phyloP scores from a whole-genome alignment of 73 alveolate genomes.

The Paramecium pentaurelia region DNA sequence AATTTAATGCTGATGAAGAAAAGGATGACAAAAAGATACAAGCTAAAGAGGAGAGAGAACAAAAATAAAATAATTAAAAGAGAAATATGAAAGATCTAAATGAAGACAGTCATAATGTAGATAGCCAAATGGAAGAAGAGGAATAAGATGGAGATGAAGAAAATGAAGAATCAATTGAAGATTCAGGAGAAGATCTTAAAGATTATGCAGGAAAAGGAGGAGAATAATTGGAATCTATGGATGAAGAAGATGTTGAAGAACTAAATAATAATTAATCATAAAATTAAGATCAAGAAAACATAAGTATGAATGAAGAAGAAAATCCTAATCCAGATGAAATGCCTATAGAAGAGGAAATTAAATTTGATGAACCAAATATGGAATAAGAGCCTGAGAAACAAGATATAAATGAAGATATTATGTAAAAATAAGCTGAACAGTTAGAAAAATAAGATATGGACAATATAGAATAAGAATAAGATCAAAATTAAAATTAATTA shows the following conservation, averaged over 20 bases:
- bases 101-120: slow-evolving; percentile 19
- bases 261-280: not conserved
- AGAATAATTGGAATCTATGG: slow-evolving; percentile 39
- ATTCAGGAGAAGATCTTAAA: slow-evolving; percentile 52
- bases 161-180: slow-evolving; percentile 62
- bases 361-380: slow-evolving; percentile 57
- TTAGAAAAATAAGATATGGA: slow-evolving; percentile 33
- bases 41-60: slow-evolving; percentile 57
- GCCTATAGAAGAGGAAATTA: slow-evolving; percentile 46
- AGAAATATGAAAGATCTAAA: slow-evolving; percentile 47
- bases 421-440: slow-evolving; percentile 10
- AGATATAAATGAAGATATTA: slow-evolving; percentile 41
- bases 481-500: slow-evolving; percentile 4
- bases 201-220: slow-evolving; percentile 59
- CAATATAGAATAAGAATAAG: slow-evolving; percentile 53
- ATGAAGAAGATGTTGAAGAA: slow-evolving; percentile 40
- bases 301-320: slow-evolving; percentile 34
- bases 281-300: not conserved
- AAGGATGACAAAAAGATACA: slow-evolving; percentile 17
- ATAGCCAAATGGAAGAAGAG: slow-evolving; percentile 61
- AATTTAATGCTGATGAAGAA: slow-evolving; percentile 62
- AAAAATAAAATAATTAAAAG: slow-evolving; percentile 60
- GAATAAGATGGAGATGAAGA: slow-evolving; percentile 65
- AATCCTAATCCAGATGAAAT: slow-evolving; percentile 50
- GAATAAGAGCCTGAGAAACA: not conserved